Percentiles rank a stretch among this genome's conserved stretches.
Evolutionary conservation across 108 stramenopile species (phyloP).

Genomic region (Stephanodiscus triporus): DNA sequence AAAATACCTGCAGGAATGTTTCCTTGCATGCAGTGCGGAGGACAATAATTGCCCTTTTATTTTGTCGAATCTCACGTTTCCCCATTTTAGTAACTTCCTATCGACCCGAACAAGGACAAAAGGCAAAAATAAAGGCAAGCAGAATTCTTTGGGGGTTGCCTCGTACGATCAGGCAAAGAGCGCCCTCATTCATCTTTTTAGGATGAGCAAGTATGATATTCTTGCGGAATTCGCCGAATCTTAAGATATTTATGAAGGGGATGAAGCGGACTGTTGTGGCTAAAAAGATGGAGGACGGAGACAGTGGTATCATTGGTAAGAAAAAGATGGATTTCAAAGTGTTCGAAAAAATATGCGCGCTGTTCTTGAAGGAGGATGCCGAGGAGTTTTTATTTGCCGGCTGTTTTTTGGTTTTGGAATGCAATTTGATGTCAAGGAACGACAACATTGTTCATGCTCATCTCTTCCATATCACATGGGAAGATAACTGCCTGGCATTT

Average conservation of each 20-base stretch:
- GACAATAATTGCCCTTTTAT: slow-evolving; percentile 4
- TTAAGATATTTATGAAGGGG: not conserved
- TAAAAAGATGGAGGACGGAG: not conserved
- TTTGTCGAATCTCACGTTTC: slow-evolving; percentile 4
- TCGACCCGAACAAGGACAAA: not conserved
- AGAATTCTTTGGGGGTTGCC: not conserved
- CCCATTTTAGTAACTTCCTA: not conserved
- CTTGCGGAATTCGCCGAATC: not conserved
- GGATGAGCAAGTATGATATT: slow-evolving; percentile 5
- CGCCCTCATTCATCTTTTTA: not conserved
- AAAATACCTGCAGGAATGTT: too few species aligned
- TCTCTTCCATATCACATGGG: slow-evolving; percentile 5
- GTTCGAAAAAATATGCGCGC: slow-evolving; percentile 4
- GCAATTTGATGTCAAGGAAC: slow-evolving; percentile 21
- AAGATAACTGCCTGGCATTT: slow-evolving; percentile 19
- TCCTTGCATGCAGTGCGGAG: not conserved
- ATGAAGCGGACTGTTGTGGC: not conserved
- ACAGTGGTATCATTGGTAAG: not conserved
- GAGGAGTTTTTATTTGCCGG: slow-evolving; percentile 23
- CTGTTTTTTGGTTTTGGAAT: slow-evolving; percentile 17
- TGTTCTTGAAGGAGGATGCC: slow-evolving; percentile 9
- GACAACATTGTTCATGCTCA: slow-evolving; percentile 26
- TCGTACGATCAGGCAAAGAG: slow-evolving; percentile 2
- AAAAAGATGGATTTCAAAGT: slow-evolving; percentile 14
- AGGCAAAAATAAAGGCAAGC: not conserved